phyloP scores from a whole-genome alignment of 441 rosid genomes.

The Populus tomentosa region DNA sequence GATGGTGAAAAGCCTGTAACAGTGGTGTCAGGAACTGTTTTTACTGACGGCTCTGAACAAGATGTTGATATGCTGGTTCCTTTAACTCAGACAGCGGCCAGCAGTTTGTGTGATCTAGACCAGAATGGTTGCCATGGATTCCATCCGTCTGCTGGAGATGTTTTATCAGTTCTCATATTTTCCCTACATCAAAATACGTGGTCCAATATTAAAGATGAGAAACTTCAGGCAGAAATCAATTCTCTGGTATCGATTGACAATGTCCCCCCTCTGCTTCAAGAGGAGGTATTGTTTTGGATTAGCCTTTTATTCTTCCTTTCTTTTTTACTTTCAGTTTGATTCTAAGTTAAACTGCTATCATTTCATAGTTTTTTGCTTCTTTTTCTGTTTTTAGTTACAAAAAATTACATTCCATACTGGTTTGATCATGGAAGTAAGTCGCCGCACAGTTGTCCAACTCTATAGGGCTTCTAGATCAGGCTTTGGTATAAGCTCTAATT shows the following conservation, averaged over 20 bases:
- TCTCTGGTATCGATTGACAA: constrained; percentile 38
- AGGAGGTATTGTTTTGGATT: constrained; percentile 42
- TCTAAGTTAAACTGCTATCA: neutral
- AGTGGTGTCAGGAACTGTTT: constrained; percentile 39
- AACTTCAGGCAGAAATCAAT: constrained; percentile 38
- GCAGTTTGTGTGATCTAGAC: constrained; percentile 18
- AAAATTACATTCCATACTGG: neutral
- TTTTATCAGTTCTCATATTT: constrained; percentile 58
- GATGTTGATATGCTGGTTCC: constrained; percentile 47
- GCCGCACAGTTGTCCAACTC: no score
- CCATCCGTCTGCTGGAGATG: constrained; percentile 48
- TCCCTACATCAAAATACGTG: constrained; percentile 64
- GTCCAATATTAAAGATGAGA: constrained; percentile 48
- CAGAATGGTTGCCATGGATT: constrained; percentile 33
- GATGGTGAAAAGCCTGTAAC: constrained; percentile 40
- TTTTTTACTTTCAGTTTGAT: neutral
- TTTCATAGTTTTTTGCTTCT: neutral
- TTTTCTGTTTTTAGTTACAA: neutral
- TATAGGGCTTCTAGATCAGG: no score
- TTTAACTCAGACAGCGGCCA: constrained; percentile 12
- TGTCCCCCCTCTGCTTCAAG: constrained; percentile 63
- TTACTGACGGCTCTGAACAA: constrained; percentile 23
- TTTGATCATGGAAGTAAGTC: neutral
- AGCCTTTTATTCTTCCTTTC: neutral
- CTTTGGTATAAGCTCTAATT: neutral